These are phyloP conservation scores for Skeletonema menzelii DNA, from an alignment of 108 stramenopile genomes.

Conservation along the genomic window DNA sequence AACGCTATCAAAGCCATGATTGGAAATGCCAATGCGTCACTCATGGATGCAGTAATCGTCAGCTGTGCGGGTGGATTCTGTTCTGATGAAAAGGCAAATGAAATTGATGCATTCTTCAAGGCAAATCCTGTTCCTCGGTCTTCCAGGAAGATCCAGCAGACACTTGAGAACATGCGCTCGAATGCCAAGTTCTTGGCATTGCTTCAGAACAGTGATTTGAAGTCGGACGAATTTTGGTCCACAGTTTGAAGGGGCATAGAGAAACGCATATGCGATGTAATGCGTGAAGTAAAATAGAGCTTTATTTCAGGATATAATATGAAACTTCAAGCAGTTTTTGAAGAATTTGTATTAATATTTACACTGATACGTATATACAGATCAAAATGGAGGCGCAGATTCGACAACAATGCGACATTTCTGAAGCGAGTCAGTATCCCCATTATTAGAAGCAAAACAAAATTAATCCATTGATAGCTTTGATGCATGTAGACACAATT, in stretches of 20 bases:
- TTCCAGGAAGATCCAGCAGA: slow-evolving; percentile 87
- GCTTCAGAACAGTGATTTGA: slow-evolving; percentile 64
- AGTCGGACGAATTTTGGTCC: slow-evolving; percentile 61
- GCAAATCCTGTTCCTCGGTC: slow-evolving; percentile 74
- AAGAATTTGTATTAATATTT: neutral
- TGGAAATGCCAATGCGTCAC: slow-evolving; percentile 77
- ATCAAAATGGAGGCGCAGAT: neutral
- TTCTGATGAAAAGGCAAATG: slow-evolving; percentile 80
- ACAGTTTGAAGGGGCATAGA: neutral
- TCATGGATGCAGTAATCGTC: slow-evolving; percentile 92
- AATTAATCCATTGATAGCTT: slow-evolving; percentile 10
- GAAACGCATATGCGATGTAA: too few relatives aligned
- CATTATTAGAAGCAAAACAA: neutral
- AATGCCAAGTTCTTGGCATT: slow-evolving; percentile 73
- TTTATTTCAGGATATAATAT: too few relatives aligned
- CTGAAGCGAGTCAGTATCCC: neutral
- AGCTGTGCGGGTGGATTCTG: slow-evolving; percentile 85
- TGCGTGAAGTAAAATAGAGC: too few relatives aligned
- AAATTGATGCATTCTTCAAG: slow-evolving; percentile 91
- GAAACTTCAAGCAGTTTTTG: too few relatives aligned
- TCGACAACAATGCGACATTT: neutral
- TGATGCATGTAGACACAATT: slow-evolving; percentile 23
- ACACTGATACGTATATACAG: too few relatives aligned
- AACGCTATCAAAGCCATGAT: slow-evolving; percentile 80
- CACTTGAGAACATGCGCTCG: slow-evolving; percentile 77